phyloP scores from a whole-genome alignment of 1,284 basidiomycete species.

The Cutaneotrichosporon curvatum region DNA sequence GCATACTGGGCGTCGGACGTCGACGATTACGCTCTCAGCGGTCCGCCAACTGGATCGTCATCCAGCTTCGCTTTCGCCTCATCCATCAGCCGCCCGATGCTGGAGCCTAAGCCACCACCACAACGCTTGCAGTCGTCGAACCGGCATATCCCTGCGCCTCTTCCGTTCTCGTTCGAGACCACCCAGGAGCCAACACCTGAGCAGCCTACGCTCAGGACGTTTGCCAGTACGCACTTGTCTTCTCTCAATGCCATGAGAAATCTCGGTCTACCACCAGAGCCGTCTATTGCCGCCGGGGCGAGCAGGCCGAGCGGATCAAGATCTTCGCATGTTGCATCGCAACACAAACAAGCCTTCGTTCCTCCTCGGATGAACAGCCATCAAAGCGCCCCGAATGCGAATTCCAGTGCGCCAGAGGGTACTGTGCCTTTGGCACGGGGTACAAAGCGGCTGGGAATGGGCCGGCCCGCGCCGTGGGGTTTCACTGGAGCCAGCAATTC shows the following conservation, averaged over 20 bases:
- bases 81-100: neutral
- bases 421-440: constrained; percentile 22
- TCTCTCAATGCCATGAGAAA: constrained; percentile 31
- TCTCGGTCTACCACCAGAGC: constrained; percentile 4
- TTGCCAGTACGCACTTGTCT: constrained; percentile 23
- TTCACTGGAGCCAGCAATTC: neutral
- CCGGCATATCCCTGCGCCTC: constrained; percentile 28
- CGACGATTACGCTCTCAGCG: constrained; percentile 38
- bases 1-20: constrained; percentile 42
- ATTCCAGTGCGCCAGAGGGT: too few species aligned
- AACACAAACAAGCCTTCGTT: too few species aligned
- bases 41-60: constrained; percentile 12
- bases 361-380: too few species aligned
- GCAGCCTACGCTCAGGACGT: constrained; percentile 21
- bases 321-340: too few species aligned
- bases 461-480: constrained; percentile 39
- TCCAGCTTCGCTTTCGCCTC: neutral
- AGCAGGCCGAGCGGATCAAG: neutral
- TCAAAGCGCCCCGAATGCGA: too few species aligned
- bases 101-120: constrained; percentile 22
- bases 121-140: constrained; percentile 27
- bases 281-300: neutral
- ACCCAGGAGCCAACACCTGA: constrained; percentile 12
- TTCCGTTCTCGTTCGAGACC: constrained; percentile 35
- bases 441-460: constrained; percentile 43